Conservation (phyloP, 2,329 filamentous ascomycete species). For the Microdochium nivale region DNA sequence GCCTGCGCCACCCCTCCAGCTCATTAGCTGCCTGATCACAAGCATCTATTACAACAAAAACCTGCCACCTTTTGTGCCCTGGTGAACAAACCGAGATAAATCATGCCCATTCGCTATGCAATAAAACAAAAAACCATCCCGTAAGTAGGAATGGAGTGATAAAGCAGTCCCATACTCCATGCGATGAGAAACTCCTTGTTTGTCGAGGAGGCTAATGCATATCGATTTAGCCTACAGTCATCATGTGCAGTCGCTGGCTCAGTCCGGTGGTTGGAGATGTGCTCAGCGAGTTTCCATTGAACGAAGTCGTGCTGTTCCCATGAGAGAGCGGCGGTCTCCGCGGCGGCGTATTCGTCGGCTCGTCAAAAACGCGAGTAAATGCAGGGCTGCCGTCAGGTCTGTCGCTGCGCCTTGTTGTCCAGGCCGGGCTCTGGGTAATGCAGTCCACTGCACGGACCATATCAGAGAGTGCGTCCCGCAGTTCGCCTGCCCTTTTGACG, state of each 20-base stretch:
- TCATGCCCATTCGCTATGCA: conserved; percentile 29
- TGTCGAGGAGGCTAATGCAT: background rate
- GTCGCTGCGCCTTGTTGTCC: conserved; percentile 35
- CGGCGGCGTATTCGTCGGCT: conserved; percentile 47
- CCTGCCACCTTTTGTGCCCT: background rate
- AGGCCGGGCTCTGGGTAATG: conserved; percentile 45
- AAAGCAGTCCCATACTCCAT: background rate
- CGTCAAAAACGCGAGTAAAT: conserved; percentile 58
- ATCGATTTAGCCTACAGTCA: conserved; percentile 46
- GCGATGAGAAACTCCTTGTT: too few relatives aligned
- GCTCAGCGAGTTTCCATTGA: conserved; percentile 40
- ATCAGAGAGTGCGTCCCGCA: conserved; percentile 52
- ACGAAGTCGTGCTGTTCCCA: conserved; percentile 45
- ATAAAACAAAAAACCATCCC: conserved; percentile 22
- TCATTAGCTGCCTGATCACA: background rate
- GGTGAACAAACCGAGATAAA: background rate
- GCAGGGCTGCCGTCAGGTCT: conserved; percentile 54
- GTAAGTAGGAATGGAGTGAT: conserved; percentile 13
- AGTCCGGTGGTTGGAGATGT: conserved; percentile 42
- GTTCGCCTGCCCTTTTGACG: conserved; percentile 51
- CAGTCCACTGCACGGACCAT: conserved; percentile 51
- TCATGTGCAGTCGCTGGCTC: conserved; percentile 51
- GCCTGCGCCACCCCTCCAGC: background rate
- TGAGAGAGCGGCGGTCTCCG: conserved; percentile 32
- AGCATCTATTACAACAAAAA: background rate